Evolutionary conservation across 2,329 filamentous ascomycete genomes (phyloP).

Genomic region (Ascochyta rabiei): DNA sequence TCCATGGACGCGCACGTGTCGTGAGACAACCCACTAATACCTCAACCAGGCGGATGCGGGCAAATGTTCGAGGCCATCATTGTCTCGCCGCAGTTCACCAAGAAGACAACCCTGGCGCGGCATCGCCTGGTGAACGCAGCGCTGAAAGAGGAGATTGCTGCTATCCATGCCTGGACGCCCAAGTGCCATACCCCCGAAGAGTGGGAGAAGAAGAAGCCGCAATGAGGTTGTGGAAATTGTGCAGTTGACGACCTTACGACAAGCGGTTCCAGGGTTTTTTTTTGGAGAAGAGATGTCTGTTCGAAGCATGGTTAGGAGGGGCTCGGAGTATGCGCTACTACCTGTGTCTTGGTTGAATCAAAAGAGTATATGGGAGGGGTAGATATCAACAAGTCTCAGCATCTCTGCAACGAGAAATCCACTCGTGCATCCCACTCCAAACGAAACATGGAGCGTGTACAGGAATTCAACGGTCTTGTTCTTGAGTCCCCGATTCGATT

Average conservation of each 20-base stretch:
- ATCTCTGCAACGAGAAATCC: too few species aligned
- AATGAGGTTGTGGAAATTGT: constrained; percentile 22
- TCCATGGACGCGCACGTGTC: neutral
- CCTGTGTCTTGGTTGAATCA: too few species aligned
- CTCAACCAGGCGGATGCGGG: constrained; percentile 66
- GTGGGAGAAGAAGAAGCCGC: constrained; percentile 71
- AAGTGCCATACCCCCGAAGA: constrained; percentile 93
- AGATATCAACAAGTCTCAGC: too few species aligned
- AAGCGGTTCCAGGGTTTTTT: too few species aligned
- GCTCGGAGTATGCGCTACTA: too few species aligned
- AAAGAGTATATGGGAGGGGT: too few species aligned
- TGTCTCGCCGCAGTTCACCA: constrained; percentile 60
- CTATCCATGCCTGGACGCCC: constrained; percentile 93
- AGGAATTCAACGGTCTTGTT: too few species aligned
- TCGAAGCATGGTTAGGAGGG: too few species aligned
- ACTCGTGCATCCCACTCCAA: too few species aligned
- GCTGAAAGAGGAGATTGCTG: constrained; percentile 84
- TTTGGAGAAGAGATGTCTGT: too few species aligned
- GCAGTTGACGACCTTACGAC: neutral
- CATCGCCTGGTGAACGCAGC: constrained; percentile 85
- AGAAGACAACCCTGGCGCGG: constrained; percentile 74
- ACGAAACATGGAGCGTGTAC: too few species aligned
- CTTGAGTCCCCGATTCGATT: too few species aligned
- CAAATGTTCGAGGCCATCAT: constrained; percentile 74
- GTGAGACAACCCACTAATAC: constrained; percentile 21